Percentiles rank a stretch among this genome's conserved stretches.
These are phyloP conservation scores for Chytriomyces sp. DNA, from an alignment of 192 early-diverging fungal genomes.

Conservation along the genomic window DNA sequence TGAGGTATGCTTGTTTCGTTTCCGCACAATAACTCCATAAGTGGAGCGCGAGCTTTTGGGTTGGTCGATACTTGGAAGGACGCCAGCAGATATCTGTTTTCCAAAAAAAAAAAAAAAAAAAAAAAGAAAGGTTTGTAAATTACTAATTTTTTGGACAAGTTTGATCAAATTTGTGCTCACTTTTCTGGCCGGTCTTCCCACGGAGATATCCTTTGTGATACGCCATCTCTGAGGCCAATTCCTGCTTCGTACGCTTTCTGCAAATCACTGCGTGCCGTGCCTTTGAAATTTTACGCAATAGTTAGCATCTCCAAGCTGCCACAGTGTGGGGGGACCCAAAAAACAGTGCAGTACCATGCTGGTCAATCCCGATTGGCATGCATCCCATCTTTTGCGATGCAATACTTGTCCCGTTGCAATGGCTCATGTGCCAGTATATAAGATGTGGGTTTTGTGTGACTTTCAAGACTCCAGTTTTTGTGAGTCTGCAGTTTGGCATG, in stretches of 20 bases:
- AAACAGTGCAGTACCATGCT: not conserved
- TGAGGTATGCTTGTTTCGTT: slow-evolving; percentile 6
- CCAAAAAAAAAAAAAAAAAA: not conserved
- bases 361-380: slow-evolving; percentile 29
- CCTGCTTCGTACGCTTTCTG: slow-evolving; percentile 17
- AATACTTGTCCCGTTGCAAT: not conserved
- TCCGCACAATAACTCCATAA: slow-evolving; percentile 21
- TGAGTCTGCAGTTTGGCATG: not conserved
- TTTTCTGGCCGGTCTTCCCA: not conserved
- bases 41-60: slow-evolving; percentile 1
- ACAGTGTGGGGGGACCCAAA: too few species aligned
- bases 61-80: slow-evolving; percentile 22
- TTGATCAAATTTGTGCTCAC: not conserved
- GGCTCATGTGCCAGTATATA: not conserved
- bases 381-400: slow-evolving; percentile 17
- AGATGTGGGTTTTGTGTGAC: not conserved
- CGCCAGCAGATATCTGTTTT: slow-evolving; percentile 3
- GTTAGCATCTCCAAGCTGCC: too few species aligned
- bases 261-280: not conserved
- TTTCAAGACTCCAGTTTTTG: not conserved
- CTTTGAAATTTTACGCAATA: not conserved
- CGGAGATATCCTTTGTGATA: not conserved
- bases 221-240: slow-evolving; percentile 19
- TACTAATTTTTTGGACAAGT: too few species aligned
- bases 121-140: too few species aligned